Evolutionary conservation across 2,329 filamentous ascomycete genomes (phyloP), one percentile per base, ranked within the genome.

Genomic region (Fusarium sambucinum): DNA sequence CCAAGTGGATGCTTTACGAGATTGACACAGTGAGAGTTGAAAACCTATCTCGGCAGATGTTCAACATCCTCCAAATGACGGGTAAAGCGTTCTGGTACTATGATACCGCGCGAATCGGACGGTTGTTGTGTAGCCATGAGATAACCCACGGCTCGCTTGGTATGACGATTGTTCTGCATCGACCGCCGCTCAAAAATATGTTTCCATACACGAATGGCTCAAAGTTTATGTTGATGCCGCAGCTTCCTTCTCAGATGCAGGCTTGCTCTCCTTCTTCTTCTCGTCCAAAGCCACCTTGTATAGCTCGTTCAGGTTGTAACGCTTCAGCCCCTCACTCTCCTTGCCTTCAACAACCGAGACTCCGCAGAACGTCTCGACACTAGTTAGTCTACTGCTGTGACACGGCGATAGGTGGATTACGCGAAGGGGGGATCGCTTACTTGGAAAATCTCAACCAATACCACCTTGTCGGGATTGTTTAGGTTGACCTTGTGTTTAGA

Each of bases 391-490:
- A 45, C 51, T 45, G 27, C 13, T 27, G 48, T 65, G 48, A 41
- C 51, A 51, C 30, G 11, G 48, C 41, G 52, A 73, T 64, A 70
- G 63, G 70, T 56, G 57, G 48, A 70, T 64, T 52, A 65, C 55
- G 59, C 57, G 62, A 70, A 53, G 48, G 30, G 53, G 56, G 53
- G 35, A 57, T 54, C 60, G 47, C 78, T 68, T 84, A 92, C 92
- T 86, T 93, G 89, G 77, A 91, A 95, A 58, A 96, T 86, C 73
- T 96, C 92, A 58, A 96, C 88, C 64, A 95, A 80, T 70, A 96
- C 90, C 32, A 94, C 87, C 75, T 92, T 88, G 79, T 95, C 92
- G 33, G 92, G 92, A n/a, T 84, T 86, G 47, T 84, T 87, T n/a
- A 96, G 85, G 73, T 94, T 89, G 60, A 96, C 93, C 73, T 89